Conservation (phyloP, 306 rosid species). For the Prunus persica region DNA sequence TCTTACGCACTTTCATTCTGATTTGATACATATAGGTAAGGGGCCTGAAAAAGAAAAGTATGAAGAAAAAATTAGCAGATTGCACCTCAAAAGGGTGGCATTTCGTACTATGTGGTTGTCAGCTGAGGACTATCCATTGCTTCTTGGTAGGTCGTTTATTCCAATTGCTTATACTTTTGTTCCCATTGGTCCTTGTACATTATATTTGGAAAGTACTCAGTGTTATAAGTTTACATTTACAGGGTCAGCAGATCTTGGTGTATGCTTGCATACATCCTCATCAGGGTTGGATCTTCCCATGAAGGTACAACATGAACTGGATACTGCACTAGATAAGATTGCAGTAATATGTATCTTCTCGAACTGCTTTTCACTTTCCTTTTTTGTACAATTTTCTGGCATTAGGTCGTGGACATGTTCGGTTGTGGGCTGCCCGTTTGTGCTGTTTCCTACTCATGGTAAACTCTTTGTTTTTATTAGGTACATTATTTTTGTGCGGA, state of each 20-base stretch:
- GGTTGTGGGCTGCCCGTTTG: constrained; percentile 99
- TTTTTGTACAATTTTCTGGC: constrained; percentile 2
- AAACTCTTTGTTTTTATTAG: constrained; percentile 4
- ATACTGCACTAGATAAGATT: background rate
- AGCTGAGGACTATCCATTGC: constrained; percentile 91
- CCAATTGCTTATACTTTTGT: background rate
- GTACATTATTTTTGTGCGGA: background rate
- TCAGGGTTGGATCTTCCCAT: constrained; percentile 98
- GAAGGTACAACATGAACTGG: constrained; percentile 57
- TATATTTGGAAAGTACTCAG: constrained; percentile 4
- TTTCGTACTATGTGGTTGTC: constrained; percentile 96
- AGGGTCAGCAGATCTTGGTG: constrained; percentile 96
- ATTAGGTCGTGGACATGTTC: constrained; percentile 94
- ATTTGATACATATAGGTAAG: constrained; percentile 51
- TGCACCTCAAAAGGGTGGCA: constrained; percentile 87
- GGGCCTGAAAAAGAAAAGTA: constrained; percentile 89
- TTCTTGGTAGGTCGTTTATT: constrained; percentile 60
- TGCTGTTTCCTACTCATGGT: constrained; percentile 98
- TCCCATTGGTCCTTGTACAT: background rate
- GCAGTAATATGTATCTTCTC: background rate
- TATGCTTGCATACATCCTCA: constrained; percentile 93
- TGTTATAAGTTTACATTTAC: constrained; percentile 26
- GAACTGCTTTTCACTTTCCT: background rate
- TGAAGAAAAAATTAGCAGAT: constrained; percentile 70
- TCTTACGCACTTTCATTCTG: constrained; percentile 2